Evolutionary conservation across 768 basidiomycete genomes (phyloP).

Genomic region (Serendipita sp.): DNA sequence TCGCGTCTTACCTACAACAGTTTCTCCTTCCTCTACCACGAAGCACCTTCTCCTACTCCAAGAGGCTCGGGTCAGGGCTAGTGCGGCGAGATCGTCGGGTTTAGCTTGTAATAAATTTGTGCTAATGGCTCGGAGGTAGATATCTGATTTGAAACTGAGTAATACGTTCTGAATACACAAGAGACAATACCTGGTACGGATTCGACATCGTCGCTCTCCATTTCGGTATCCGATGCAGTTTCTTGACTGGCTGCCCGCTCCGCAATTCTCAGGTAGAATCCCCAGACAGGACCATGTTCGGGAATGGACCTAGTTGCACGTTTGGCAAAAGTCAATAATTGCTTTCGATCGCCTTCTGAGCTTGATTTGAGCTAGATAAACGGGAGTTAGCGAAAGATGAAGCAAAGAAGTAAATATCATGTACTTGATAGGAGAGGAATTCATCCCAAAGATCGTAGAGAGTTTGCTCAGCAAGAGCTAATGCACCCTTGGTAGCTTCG

Average conservation of each 20-base stretch:
- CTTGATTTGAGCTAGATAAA: background rate
- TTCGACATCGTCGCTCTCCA: background rate
- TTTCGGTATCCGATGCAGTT: slow-evolving; percentile 12
- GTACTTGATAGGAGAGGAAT: background rate
- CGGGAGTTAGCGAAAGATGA: background rate
- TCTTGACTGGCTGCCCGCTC: background rate
- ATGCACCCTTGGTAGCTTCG: background rate
- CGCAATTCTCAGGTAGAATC: background rate
- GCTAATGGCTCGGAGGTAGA: slow-evolving; percentile 40
- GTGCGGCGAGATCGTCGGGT: slow-evolving; percentile 45
- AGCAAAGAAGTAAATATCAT: background rate
- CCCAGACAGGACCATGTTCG: background rate
- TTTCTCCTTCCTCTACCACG: slow-evolving; percentile 16
- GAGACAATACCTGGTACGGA: background rate
- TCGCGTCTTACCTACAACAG: slow-evolving; percentile 27
- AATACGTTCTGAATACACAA: background rate
- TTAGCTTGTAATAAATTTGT: slow-evolving; percentile 40
- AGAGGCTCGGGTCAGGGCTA: slow-evolving; percentile 45
- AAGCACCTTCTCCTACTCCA: slow-evolving; percentile 31
- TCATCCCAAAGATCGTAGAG: background rate
- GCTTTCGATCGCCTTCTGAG: background rate
- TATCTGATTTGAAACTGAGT: slow-evolving; percentile 25
- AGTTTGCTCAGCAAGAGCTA: background rate
- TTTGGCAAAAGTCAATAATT: background rate
- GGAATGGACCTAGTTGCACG: background rate